A percentile compares a stretch with the other conserved stretches of the same genome.
phyloP scores from a whole-genome alignment of 2,329 filamentous ascomycete species.

The Apiospora rasikravindrae region DNA sequence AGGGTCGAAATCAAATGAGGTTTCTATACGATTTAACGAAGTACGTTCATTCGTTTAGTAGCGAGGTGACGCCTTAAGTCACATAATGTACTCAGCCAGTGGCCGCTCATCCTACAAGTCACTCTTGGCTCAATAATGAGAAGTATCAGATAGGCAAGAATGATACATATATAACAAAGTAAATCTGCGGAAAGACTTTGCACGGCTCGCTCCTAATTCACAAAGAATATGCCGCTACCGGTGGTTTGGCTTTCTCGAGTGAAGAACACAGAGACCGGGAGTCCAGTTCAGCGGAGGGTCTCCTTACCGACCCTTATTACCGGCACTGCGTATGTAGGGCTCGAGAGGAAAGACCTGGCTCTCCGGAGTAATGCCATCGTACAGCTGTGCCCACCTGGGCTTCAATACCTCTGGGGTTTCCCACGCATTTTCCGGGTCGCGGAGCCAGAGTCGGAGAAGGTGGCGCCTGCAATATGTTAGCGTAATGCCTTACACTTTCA shows the following conservation, averaged over 20 bases:
- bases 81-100: neutral
- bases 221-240: neutral
- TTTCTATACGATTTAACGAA: neutral
- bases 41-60: neutral
- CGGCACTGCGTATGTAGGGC: slow-evolving; percentile 49
- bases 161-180: neutral
- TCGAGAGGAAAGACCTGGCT: slow-evolving; percentile 62
- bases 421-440: slow-evolving; percentile 56
- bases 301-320: neutral
- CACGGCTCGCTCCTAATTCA: neutral
- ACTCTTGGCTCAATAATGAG: neutral
- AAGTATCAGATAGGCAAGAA: neutral
- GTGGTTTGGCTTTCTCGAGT: too few relatives aligned
- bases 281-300: neutral
- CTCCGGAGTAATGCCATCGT: slow-evolving; percentile 55
- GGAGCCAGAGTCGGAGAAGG: slow-evolving; percentile 55
- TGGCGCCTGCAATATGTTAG: slow-evolving; percentile 44
- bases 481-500: neutral
- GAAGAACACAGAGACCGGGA: neutral
- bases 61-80: neutral
- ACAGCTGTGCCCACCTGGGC: slow-evolving; percentile 58
- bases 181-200: neutral
- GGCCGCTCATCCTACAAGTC: neutral
- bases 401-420: slow-evolving; percentile 49
- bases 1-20: neutral